Evolutionary conservation across 75 land plant species (phyloP).

Genomic region (Picea glauca): DNA sequence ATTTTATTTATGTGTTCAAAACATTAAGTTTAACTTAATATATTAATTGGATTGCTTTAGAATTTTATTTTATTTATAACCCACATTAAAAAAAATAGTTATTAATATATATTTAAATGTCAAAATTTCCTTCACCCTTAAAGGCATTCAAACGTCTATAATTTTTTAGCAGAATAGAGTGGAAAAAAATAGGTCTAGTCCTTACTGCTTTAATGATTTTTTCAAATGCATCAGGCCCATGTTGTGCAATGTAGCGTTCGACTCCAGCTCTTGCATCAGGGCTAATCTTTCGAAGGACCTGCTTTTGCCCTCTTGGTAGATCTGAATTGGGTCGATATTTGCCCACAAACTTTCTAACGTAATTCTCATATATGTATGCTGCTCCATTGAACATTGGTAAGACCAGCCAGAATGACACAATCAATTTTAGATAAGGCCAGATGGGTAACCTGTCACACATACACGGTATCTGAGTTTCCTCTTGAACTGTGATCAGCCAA

Average conservation of each 20-base stretch:
- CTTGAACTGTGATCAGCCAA: background rate
- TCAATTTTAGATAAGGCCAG: constrained; percentile 37
- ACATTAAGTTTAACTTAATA: too few relatives aligned
- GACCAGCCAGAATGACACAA: constrained; percentile 28
- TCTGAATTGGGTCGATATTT: constrained; percentile 7
- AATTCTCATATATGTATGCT: constrained; percentile 34
- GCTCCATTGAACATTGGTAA: constrained; percentile 49
- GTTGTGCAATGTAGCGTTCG: constrained; percentile 46
- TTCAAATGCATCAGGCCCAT: constrained; percentile 71
- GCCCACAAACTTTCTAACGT: constrained; percentile 11
- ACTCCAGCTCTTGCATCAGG: constrained; percentile 57
- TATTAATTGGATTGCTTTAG: too few relatives aligned
- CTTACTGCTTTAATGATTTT: constrained; percentile 63
- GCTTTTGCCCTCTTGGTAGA: constrained; percentile 22
- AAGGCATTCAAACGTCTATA: too few relatives aligned
- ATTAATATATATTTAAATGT: too few relatives aligned
- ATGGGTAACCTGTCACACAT: constrained; percentile 36
- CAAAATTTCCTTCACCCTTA: too few relatives aligned
- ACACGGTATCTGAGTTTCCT: background rate
- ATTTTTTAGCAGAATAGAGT: too few relatives aligned
- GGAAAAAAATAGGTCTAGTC: too few relatives aligned
- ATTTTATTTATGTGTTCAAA: too few relatives aligned
- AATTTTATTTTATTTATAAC: too few relatives aligned
- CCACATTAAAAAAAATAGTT: too few relatives aligned
- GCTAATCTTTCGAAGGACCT: constrained; percentile 64